Evolutionary conservation across 2,329 filamentous ascomycete species (phyloP).

Genomic region (Cordyceps militaris): DNA sequence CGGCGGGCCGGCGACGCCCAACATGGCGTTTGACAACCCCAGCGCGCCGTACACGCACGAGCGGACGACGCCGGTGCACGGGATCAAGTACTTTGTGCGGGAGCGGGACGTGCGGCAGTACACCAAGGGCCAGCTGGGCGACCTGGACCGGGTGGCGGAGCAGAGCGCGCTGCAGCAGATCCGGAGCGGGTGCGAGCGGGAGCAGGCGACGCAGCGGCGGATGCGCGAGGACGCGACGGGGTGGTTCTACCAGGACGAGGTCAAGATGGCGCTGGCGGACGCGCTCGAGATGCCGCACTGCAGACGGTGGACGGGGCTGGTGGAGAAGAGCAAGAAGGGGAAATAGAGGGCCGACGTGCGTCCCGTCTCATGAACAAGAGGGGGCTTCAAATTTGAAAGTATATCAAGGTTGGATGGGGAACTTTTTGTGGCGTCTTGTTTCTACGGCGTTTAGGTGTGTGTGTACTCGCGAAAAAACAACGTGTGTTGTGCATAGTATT

Average conservation of each 20-base stretch:
- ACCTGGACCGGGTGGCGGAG: conserved; percentile 75
- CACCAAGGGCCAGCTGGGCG: conserved; percentile 58
- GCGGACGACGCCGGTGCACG: conserved; percentile 62
- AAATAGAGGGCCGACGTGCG: neutral
- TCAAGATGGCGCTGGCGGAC: conserved; percentile 67
- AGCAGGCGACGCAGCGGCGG: conserved; percentile 57
- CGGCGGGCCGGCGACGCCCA: conserved; percentile 31
- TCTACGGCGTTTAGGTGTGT: conserved; percentile 2
- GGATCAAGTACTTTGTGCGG: conserved; percentile 79
- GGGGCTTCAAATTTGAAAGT: neutral
- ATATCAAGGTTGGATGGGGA: neutral
- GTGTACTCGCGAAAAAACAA: neutral
- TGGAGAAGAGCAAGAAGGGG: conserved; percentile 2
- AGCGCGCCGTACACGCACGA: conserved; percentile 65
- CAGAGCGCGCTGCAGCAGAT: conserved; percentile 61
- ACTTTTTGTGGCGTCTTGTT: neutral
- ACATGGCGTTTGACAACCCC: conserved; percentile 68
- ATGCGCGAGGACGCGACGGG: conserved; percentile 73
- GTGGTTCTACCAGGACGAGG: conserved; percentile 77
- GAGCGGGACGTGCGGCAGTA: conserved; percentile 68
- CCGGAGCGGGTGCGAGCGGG: conserved; percentile 65
- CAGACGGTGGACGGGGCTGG: conserved; percentile 39
- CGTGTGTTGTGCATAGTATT: conserved; percentile 10
- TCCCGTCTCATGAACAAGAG: neutral
- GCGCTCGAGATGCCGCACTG: conserved; percentile 47